phyloP scores from a whole-genome alignment of 345 rosid genomes.

The Citrus trifoliata region DNA sequence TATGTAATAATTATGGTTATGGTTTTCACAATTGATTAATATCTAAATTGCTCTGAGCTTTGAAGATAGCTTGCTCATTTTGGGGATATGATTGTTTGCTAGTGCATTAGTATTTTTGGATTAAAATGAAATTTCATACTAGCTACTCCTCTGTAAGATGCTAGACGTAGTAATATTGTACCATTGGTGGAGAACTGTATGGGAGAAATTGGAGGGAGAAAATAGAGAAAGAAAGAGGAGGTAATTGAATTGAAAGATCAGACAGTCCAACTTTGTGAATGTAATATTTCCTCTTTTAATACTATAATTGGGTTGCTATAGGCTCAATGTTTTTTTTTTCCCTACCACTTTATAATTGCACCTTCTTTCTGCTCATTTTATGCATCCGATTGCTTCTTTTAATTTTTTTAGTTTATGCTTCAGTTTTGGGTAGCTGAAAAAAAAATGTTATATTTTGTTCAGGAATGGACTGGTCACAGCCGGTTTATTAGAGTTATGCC shows the following conservation, averaged over 20 bases:
- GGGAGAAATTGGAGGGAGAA: background rate
- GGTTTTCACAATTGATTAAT: background rate
- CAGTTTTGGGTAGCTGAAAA: background rate
- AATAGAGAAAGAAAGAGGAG: background rate
- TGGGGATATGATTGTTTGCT: background rate
- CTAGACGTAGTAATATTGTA: background rate
- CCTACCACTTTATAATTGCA: background rate
- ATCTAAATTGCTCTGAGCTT: background rate
- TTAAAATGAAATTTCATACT: background rate
- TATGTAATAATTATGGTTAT: background rate
- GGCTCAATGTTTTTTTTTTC: background rate
- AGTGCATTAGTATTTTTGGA: background rate
- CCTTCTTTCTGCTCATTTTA: background rate
- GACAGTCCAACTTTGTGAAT: background rate
- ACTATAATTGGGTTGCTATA: background rate
- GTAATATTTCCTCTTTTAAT: background rate
- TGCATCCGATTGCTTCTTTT: background rate
- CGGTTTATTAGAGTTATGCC: slow-evolving; percentile 89
- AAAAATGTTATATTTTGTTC: background rate
- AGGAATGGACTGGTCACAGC: slow-evolving; percentile 88
- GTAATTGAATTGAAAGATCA: background rate
- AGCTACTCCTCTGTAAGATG: background rate
- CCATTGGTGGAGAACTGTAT: background rate
- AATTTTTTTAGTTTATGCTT: background rate
- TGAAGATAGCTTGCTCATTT: background rate